Conservation (phyloP, 805 yeast species). For the Groenewaldozyma salmanticensis region DNA sequence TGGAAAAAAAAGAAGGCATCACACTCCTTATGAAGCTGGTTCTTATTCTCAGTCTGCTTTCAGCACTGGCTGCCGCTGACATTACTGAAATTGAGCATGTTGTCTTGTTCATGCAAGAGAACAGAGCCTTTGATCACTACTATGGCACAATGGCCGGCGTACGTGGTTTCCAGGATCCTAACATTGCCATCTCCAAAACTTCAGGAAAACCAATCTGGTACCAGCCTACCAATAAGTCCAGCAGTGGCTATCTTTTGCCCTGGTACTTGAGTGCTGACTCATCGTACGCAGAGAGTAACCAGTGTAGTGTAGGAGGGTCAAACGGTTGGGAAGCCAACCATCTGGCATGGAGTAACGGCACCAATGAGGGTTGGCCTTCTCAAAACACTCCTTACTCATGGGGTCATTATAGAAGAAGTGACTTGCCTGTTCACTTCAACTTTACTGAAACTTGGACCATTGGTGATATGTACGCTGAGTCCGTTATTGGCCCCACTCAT, state of each 20-base stretch:
- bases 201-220: constrained; percentile 12
- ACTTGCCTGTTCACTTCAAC: constrained; percentile 19
- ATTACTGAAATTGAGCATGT: constrained; percentile 13
- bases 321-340: constrained; percentile 22
- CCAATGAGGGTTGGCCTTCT: constrained; percentile 18
- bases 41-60: constrained; percentile 6
- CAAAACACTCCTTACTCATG: constrained; percentile 19
- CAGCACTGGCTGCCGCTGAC: constrained; percentile 4
- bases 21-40: too few species aligned
- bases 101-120: constrained; percentile 22
- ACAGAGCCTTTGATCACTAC: constrained; percentile 22
- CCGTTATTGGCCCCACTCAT: constrained; percentile 21
- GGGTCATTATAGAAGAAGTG: constrained; percentile 17
- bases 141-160: constrained; percentile 23
- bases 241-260: constrained; percentile 16
- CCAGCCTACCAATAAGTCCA: constrained; percentile 13
- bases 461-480: constrained; percentile 21
- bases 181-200: constrained; percentile 8
- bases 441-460: constrained; percentile 21
- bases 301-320: constrained; percentile 20
- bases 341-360: constrained; percentile 20
- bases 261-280: constrained; percentile 15
- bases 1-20: too few species aligned
- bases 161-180: constrained; percentile 22
- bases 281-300: constrained; percentile 14